These are phyloP conservation scores for Aspergillus sp. DNA, from an alignment of 2,329 filamentous ascomycete genomes.

Conservation along the genomic window DNA sequence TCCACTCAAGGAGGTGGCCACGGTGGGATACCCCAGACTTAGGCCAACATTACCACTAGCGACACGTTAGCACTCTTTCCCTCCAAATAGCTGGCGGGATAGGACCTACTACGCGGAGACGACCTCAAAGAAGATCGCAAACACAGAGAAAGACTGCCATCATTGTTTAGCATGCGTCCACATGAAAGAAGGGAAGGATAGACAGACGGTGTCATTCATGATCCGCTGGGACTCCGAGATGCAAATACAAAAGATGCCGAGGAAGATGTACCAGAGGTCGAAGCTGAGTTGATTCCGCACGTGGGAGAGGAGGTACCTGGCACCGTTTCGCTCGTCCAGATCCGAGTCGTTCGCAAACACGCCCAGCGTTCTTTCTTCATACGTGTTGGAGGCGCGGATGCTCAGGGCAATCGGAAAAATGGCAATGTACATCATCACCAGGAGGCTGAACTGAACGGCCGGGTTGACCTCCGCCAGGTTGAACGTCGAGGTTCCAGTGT, in stretches of 20 bases:
- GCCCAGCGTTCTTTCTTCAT: slow-evolving; percentile 59
- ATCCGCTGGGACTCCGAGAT: slow-evolving; percentile 50
- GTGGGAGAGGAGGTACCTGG: slow-evolving; percentile 51
- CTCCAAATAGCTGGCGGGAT: neutral
- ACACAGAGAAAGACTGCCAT: slow-evolving; percentile 47
- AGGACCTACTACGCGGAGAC: slow-evolving; percentile 37
- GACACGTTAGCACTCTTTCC: neutral
- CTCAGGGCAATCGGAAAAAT: slow-evolving; percentile 61
- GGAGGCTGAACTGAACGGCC: slow-evolving; percentile 57
- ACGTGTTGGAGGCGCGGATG: slow-evolving; percentile 60
- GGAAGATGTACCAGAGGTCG: slow-evolving; percentile 63
- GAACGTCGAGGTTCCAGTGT: slow-evolving; percentile 51
- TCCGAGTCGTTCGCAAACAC: slow-evolving; percentile 45
- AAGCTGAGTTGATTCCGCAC: slow-evolving; percentile 61
- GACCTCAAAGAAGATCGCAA: slow-evolving; percentile 51
- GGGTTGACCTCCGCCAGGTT: slow-evolving; percentile 53
- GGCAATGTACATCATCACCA: slow-evolving; percentile 66
- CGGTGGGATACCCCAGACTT: slow-evolving; percentile 29
- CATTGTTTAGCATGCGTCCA: neutral
- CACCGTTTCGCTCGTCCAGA: slow-evolving; percentile 21
- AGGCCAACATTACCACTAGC: slow-evolving; percentile 32
- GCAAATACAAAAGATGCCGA: slow-evolving; percentile 58
- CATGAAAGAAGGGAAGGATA: slow-evolving; percentile 1
- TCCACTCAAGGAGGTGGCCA: slow-evolving; percentile 35
- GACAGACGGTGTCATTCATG: slow-evolving; percentile 22